Percentiles rank a stretch among this genome's conserved stretches.
Evolutionary conservation across 345 rosid genomes (phyloP).

Genomic region (Salix viminalis): DNA sequence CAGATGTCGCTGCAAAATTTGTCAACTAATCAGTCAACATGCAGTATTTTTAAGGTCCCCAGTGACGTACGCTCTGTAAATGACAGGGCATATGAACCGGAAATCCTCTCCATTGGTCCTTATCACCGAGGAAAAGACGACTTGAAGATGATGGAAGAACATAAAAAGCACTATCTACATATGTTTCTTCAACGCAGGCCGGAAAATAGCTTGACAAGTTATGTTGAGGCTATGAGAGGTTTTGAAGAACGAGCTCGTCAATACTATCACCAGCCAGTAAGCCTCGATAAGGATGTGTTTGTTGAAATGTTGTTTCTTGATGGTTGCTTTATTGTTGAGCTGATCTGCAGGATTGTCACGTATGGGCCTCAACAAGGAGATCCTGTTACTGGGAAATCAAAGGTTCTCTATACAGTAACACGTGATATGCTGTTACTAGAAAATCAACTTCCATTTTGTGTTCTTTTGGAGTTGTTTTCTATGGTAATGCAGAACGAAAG

Average conservation of each 20-base stretch:
- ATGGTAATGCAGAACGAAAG: not conserved
- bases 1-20: not conserved
- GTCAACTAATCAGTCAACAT: not conserved
- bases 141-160: constrained; percentile 13
- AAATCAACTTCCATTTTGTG: constrained; percentile 23
- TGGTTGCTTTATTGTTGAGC: constrained; percentile 19
- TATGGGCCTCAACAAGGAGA: too few relatives aligned
- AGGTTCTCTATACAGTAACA: not conserved
- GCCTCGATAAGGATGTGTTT: constrained; percentile 2
- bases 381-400: too few relatives aligned
- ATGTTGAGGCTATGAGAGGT: not conserved
- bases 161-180: constrained; percentile 9
- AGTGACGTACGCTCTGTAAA: not conserved
- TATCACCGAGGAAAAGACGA: not conserved
- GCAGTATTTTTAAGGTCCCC: constrained; percentile 4
- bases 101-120: constrained; percentile 8
- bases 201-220: not conserved
- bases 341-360: not conserved
- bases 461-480: not conserved
- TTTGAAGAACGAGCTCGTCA: constrained; percentile 24
- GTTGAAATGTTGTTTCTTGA: constrained; percentile 34
- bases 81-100: constrained; percentile 4
- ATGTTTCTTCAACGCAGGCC: not conserved
- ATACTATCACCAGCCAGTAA: constrained; percentile 9
- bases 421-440: constrained; percentile 3